A percentile compares a stretch with the other conserved stretches of the same genome.
Evolutionary conservation across 495 filamentous ascomycete genomes (phyloP).

Genomic region (Margaritispora aquatica): DNA sequence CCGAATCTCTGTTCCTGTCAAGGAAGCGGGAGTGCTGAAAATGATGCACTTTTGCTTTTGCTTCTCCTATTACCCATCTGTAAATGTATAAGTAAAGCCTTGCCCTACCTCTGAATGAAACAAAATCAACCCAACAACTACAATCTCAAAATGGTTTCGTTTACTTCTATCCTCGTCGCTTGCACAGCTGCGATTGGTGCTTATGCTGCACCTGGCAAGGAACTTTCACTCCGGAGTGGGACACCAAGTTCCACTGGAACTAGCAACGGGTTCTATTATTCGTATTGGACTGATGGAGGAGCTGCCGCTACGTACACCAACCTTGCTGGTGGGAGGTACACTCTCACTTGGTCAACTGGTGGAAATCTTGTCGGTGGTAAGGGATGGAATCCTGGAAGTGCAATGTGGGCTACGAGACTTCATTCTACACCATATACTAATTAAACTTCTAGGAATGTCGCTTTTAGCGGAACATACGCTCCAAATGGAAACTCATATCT

Average conservation of each 20-base stretch:
- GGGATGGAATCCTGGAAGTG: constrained; percentile 19
- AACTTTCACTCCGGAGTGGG: neutral
- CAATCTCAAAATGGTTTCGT: neutral
- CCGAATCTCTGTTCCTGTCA: neutral
- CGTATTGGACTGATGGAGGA: constrained; percentile 59
- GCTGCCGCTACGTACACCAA: constrained; percentile 55
- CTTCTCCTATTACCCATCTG: neutral
- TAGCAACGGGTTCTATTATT: constrained; percentile 51
- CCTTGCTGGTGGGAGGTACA: constrained; percentile 48
- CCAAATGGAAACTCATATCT: constrained; percentile 45
- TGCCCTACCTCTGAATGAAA: neutral
- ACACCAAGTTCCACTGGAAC: constrained; percentile 7
- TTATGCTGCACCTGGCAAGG: neutral
- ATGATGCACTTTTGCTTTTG: neutral
- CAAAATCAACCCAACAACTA: neutral
- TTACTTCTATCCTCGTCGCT: neutral
- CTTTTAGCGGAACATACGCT: constrained; percentile 44
- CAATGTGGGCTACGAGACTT: constrained; percentile 21
- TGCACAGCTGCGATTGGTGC: neutral
- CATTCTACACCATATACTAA: neutral
- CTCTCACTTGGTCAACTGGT: constrained; percentile 48
- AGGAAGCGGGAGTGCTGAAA: neutral
- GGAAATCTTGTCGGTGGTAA: constrained; percentile 62
- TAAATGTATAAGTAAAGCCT: neutral
- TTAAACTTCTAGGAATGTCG: constrained; percentile 14